These are phyloP conservation scores for Alopecurus myosuroides DNA, from an alignment of 176 grass and related monocot species.

Conservation along the genomic window DNA sequence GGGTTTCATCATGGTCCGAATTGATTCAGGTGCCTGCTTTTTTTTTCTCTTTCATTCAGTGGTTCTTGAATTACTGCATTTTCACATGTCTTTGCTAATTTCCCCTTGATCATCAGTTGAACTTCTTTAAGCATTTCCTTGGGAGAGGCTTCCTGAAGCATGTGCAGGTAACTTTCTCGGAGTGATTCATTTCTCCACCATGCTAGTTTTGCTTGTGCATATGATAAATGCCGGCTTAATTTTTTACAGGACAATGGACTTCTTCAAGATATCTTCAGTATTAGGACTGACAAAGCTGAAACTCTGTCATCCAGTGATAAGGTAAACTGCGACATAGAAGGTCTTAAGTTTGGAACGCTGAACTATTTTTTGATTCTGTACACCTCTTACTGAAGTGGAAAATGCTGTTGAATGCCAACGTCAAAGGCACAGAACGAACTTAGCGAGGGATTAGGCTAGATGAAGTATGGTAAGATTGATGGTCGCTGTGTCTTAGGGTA, in stretches of 20 bases:
- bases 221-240: not conserved
- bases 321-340: constrained; percentile 19
- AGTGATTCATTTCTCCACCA: not conserved
- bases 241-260: constrained; percentile 69
- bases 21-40: constrained; percentile 60
- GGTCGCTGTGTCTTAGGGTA: not conserved
- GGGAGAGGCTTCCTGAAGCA: constrained; percentile 94
- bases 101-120: constrained; percentile 53
- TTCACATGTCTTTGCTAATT: constrained; percentile 12
- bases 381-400: not conserved
- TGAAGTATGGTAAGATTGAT: not conserved
- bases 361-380: not conserved
- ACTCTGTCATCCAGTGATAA: constrained; percentile 60
- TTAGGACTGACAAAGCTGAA: constrained; percentile 57
- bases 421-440: not conserved
- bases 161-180: constrained; percentile 48
- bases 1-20: constrained; percentile 82
- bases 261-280: constrained; percentile 84
- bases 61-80: not conserved
- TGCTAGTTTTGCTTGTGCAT: constrained; percentile 13
- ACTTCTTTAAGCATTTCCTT: constrained; percentile 80
- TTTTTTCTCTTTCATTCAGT: not conserved
- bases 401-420: not conserved
- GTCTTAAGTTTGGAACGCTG: not conserved
- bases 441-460: not conserved